A percentile compares a stretch with the other conserved stretches of the same genome.
Evolutionary conservation across 495 filamentous ascomycete species (phyloP).

Genomic region (Hypoxylon subgilvum): DNA sequence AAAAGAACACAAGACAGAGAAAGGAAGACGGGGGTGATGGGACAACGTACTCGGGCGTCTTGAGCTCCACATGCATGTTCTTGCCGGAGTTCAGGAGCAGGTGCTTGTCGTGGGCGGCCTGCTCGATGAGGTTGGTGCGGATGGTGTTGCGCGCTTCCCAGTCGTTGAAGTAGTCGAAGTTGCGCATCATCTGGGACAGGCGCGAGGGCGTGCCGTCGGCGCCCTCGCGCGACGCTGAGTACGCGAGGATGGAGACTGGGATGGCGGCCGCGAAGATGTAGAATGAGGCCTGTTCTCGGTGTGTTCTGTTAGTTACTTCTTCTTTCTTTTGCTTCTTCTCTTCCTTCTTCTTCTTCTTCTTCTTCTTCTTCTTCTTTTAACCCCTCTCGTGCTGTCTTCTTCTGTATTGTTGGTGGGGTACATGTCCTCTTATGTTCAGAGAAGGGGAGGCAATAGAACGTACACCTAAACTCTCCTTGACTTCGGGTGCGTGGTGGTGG

Average conservation of each 20-base stretch:
- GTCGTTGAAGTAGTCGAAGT: conserved; percentile 46
- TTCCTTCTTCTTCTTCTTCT: not conserved
- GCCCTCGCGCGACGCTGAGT: conserved; percentile 50
- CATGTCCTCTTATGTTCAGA: too few species aligned
- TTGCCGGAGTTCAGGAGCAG: conserved; percentile 44
- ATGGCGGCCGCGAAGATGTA: conserved; percentile 47
- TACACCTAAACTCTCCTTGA: conserved; percentile 54
- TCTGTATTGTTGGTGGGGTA: too few species aligned
- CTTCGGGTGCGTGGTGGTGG: conserved; percentile 44
- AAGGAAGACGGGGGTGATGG: not conserved
- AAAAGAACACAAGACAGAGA: not conserved
- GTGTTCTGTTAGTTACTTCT: too few species aligned
- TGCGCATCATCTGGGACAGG: conserved; percentile 42
- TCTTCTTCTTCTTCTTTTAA: too few species aligned
- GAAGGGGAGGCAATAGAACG: conserved; percentile 22
- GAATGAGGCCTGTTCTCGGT: conserved; percentile 50
- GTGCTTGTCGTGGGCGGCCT: conserved; percentile 58
- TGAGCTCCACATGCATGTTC: conserved; percentile 49
- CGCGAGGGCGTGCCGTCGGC: conserved; percentile 49
- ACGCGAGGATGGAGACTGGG: conserved; percentile 42
- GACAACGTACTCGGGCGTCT: conserved; percentile 55
- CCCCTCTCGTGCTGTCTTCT: too few species aligned
- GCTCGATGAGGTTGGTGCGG: conserved; percentile 48
- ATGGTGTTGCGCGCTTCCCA: conserved; percentile 51
- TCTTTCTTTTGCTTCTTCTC: too few species aligned